Conservation (phyloP, 441 rosid species). For the Jatropha multifida region DNA sequence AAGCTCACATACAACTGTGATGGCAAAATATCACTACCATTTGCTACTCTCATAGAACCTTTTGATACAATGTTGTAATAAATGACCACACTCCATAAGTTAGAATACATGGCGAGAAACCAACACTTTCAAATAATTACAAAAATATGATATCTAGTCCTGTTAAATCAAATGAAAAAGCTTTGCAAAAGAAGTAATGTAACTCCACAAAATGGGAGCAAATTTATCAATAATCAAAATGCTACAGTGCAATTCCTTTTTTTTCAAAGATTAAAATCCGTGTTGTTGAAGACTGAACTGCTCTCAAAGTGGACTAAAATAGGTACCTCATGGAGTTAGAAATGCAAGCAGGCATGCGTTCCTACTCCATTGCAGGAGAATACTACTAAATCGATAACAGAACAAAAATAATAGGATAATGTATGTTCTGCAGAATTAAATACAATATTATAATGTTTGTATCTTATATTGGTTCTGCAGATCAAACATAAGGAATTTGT, state of each 20-base stretch:
- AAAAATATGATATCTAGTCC: background rate
- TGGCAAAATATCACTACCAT: background rate
- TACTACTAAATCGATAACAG: background rate
- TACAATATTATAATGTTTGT: background rate
- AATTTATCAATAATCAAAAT: background rate
- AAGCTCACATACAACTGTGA: background rate
- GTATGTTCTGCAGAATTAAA: background rate
- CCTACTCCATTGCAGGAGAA: background rate
- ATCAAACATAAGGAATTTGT: background rate
- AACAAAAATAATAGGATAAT: background rate
- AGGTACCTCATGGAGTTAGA: background rate
- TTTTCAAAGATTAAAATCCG: too few relatives aligned
- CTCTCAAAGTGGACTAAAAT: background rate
- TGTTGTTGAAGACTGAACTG: background rate
- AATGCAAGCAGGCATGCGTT: background rate
- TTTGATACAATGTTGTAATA: background rate
- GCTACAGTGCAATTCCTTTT: background rate
- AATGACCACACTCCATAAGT: background rate
- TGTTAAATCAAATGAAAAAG: background rate
- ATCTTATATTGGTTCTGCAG: background rate
- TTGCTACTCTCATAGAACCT: too few relatives aligned
- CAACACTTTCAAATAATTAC: background rate
- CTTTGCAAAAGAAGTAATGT: background rate
- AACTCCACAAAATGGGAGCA: background rate
- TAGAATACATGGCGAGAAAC: background rate